Percentiles rank a stretch among this genome's conserved stretches.
phyloP scores from a whole-genome alignment of 1,284 basidiomycete genomes.

The Trametes hirsuta region DNA sequence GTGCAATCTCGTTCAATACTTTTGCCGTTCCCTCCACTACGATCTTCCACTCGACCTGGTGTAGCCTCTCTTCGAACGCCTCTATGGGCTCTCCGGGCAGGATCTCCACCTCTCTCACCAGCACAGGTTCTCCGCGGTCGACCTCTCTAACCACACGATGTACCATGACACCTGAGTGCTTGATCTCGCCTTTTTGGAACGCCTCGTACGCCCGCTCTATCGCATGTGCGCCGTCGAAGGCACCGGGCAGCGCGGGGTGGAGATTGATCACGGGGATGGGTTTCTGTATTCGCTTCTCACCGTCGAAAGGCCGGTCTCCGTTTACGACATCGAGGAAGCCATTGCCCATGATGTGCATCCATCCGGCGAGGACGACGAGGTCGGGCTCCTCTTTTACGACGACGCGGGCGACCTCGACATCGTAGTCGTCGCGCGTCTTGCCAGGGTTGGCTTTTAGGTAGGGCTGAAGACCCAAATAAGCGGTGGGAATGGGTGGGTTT shows the following conservation, averaged over 20 bases:
- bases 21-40: conserved; percentile 85
- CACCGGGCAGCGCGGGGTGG: conserved; percentile 93
- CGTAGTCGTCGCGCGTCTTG: conserved; percentile 85
- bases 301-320: conserved; percentile 40
- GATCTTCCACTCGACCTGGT: conserved; percentile 86
- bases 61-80: conserved; percentile 80
- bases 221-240: conserved; percentile 93
- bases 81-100: conserved; percentile 74
- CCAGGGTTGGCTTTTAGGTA: conserved; percentile 79
- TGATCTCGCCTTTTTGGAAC: conserved; percentile 80
- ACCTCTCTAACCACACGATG: conserved; percentile 94
- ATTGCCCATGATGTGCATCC: conserved; percentile 91
- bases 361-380: conserved; percentile 91
- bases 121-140: conserved; percentile 87
- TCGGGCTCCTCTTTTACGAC: conserved; percentile 76
- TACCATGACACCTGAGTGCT: conserved; percentile 88
- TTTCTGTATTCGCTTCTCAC: conserved; percentile 34
- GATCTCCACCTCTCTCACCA: conserved; percentile 82
- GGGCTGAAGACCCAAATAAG: conserved; percentile 84
- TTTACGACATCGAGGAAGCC: conserved; percentile 57
- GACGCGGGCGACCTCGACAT: conserved; percentile 78
- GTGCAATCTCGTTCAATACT: conserved; percentile 54
- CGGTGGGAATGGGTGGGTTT: conserved; percentile 79
- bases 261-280: conserved; percentile 93
- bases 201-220: conserved; percentile 91